Evolutionary conservation across 208 protist species (phyloP).

Genomic region (Zelonia costaricensis): DNA sequence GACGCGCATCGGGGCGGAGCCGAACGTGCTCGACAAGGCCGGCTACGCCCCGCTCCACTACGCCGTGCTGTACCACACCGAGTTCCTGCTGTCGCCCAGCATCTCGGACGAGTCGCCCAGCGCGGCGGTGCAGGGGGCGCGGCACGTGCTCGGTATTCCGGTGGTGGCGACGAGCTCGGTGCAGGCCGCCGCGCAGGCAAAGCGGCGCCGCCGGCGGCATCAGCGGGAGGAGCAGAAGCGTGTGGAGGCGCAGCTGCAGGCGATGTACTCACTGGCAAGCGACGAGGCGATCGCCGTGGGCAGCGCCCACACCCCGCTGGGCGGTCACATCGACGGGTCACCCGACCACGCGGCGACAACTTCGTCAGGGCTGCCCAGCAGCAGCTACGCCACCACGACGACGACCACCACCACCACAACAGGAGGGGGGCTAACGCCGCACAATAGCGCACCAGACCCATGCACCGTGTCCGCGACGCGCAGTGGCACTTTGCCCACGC

Average conservation of each 20-base stretch:
- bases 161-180: constrained; percentile 11
- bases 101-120: constrained; percentile 20
- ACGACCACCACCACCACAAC: background rate
- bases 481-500: no score
- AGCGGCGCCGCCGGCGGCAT: constrained; percentile 13
- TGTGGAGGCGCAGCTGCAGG: constrained; percentile 14
- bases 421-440: background rate
- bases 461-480: no score
- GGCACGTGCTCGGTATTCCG: constrained; percentile 20
- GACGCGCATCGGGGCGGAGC: constrained; percentile 34
- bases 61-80: constrained; percentile 31
- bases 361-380: background rate
- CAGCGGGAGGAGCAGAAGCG: constrained; percentile 12
- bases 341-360: background rate
- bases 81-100: constrained; percentile 5
- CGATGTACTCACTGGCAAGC: background rate
- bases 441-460: no score
- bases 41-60: constrained; percentile 47
- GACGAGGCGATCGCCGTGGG: background rate
- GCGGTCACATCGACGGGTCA: background rate
- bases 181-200: constrained; percentile 17
- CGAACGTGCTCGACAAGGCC: constrained; percentile 32
- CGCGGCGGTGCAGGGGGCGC: constrained; percentile 9
- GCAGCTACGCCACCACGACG: background rate
- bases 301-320: background rate